A percentile compares a stretch with the other conserved stretches of the same genome.
phyloP scores from a whole-genome alignment of 1,139 yeast species.

The Sugiyamaella paludigena region DNA sequence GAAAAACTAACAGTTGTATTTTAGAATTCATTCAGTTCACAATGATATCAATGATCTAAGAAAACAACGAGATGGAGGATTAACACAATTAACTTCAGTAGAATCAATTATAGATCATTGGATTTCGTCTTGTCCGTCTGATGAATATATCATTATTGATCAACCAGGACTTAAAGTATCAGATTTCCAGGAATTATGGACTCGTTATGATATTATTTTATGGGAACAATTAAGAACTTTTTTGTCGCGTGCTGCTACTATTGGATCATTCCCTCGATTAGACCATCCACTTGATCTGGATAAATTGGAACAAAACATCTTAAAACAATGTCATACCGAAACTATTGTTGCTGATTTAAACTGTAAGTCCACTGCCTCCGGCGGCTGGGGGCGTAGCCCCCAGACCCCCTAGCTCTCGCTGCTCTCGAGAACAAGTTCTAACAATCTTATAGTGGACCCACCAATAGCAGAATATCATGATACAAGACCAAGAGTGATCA shows the following conservation, averaged over 20 bases:
- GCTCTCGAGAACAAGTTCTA: constrained; percentile 31
- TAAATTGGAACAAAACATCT: constrained; percentile 45
- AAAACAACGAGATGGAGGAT: constrained; percentile 32
- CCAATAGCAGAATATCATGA: constrained; percentile 51
- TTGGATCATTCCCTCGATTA: constrained; percentile 59
- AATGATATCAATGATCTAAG: constrained; percentile 23
- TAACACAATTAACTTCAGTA: constrained; percentile 38
- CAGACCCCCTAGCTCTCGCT: no score
- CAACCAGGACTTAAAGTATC: constrained; percentile 62
- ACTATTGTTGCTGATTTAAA: constrained; percentile 34
- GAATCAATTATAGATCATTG: constrained; percentile 49
- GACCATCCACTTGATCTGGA: constrained; percentile 47
- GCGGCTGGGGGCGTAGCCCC: no score
- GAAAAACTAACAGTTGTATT: not conserved
- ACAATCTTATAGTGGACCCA: constrained; percentile 42
- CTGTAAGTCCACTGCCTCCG: no score
- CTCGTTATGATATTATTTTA: constrained; percentile 34
- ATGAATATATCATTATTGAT: constrained; percentile 65
- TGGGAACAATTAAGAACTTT: constrained; percentile 58
- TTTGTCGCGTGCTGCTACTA: constrained; percentile 58
- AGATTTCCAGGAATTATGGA: constrained; percentile 50
- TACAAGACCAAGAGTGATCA: constrained; percentile 56
- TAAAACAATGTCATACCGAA: constrained; percentile 51
- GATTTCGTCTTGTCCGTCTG: constrained; percentile 62
- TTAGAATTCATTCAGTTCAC: constrained; percentile 40